Evolutionary conservation across 345 rosid species (phyloP).

Genomic region (Psidium friedrichsthalianum): DNA sequence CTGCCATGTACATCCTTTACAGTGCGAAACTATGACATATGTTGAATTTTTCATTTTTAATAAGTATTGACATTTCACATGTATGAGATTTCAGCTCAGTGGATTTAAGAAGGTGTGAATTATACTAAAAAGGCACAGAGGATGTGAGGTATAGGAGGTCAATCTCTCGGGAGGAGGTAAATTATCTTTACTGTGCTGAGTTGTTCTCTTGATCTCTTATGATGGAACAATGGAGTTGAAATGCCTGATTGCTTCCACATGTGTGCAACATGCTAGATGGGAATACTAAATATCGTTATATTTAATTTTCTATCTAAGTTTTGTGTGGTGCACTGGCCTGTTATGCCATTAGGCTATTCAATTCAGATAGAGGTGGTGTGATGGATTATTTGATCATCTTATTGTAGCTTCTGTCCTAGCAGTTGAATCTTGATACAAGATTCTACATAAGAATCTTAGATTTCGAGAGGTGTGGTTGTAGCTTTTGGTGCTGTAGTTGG

Average conservation of each 20-base stretch:
- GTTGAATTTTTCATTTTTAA: neutral
- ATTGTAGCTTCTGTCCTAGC: neutral
- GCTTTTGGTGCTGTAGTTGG: neutral
- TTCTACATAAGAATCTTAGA: neutral
- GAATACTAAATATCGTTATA: neutral
- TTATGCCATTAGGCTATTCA: neutral
- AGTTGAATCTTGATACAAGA: neutral
- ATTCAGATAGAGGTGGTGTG: neutral
- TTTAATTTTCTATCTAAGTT: neutral
- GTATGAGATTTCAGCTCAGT: slow-evolving; percentile 53
- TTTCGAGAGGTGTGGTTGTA: neutral
- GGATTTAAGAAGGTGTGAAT: slow-evolving; percentile 96
- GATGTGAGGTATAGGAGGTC: slow-evolving; percentile 67
- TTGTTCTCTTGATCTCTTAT: neutral
- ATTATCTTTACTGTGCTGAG: neutral
- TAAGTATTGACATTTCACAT: neutral
- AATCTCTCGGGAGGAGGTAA: slow-evolving; percentile 96
- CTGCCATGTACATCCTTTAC: neutral
- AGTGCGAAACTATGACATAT: neutral
- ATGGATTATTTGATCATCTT: neutral
- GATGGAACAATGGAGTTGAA: neutral
- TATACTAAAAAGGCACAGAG: slow-evolving; percentile 86
- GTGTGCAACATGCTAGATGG: neutral
- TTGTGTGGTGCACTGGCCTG: neutral
- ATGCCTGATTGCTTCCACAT: neutral